phyloP scores from a whole-genome alignment of 2,329 filamentous ascomycete species.

The Stromatinia cepivora region DNA sequence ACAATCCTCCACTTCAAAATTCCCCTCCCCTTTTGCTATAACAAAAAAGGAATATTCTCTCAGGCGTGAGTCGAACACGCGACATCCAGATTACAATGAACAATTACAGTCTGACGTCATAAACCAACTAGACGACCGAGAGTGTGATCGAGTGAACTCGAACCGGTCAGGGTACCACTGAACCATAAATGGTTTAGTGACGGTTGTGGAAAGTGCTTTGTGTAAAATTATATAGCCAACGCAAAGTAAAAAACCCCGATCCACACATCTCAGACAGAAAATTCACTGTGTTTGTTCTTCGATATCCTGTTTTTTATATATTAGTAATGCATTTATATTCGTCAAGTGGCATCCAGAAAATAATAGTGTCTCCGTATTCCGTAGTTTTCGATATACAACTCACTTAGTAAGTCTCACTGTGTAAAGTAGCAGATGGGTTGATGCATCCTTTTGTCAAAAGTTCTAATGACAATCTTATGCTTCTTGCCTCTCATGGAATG shows the following conservation, averaged over 20 bases:
- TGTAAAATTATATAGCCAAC: background rate
- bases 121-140: slow-evolving; percentile 14
- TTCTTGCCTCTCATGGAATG: too few relatives aligned
- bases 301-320: background rate
- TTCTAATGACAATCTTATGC: too few relatives aligned
- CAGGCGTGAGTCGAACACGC: slow-evolving; percentile 16
- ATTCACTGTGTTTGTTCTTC: background rate
- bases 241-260: fast-evolving
- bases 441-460: background rate
- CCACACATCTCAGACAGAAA: background rate
- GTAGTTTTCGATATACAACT: background rate
- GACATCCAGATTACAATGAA: slow-evolving; percentile 13
- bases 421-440: too few relatives aligned
- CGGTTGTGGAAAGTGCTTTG: fast-evolving
- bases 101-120: slow-evolving; percentile 19
- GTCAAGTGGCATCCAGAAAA: background rate
- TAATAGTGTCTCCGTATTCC: background rate
- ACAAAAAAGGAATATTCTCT: background rate
- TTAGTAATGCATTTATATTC: too few relatives aligned
- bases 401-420: too few relatives aligned
- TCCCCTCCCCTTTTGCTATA: too few relatives aligned
- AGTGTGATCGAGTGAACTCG: slow-evolving; percentile 16
- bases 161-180: slow-evolving; percentile 6
- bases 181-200: background rate
- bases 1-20: background rate